Evolutionary conservation across 2,329 filamentous ascomycete species (phyloP).

Genomic region (Ophiostoma tasmaniense): DNA sequence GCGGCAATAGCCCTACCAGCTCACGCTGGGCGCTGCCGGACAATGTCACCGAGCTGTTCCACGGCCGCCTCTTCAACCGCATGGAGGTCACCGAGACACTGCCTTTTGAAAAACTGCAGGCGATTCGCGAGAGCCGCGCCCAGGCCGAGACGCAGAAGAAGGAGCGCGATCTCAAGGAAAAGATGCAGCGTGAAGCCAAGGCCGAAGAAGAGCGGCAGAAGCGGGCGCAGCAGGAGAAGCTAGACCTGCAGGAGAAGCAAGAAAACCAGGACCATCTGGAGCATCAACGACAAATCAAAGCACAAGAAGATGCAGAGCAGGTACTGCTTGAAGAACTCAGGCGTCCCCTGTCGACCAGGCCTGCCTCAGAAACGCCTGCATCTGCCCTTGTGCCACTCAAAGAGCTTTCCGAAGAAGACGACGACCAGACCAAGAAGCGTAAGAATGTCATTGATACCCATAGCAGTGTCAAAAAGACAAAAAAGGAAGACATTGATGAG

Average conservation of each 20-base stretch:
- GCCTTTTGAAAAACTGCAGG: constrained; percentile 43
- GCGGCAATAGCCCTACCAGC: constrained; percentile 17
- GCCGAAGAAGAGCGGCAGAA: not conserved
- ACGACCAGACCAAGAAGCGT: not conserved
- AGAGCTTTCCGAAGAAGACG: not conserved
- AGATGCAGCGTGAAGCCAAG: constrained; percentile 10
- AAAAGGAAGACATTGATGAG: constrained; percentile 1
- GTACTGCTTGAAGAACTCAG: not conserved
- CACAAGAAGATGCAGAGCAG: not conserved
- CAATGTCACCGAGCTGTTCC: constrained; percentile 50
- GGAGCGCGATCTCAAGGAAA: constrained; percentile 13
- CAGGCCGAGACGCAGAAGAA: constrained; percentile 23
- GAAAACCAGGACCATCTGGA: not conserved
- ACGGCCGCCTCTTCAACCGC: constrained; percentile 44
- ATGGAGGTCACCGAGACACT: constrained; percentile 53
- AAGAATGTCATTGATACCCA: not conserved
- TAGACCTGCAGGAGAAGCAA: constrained; percentile 13
- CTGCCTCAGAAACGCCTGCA: not conserved
- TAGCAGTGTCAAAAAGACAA: not conserved
- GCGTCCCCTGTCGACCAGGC: not conserved
- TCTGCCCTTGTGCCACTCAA: not conserved
- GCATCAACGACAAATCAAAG: not conserved
- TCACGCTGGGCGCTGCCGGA: constrained; percentile 47
- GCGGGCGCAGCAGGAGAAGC: constrained; percentile 1
- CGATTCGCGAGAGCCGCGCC: constrained; percentile 34